Percentiles rank a stretch among this genome's conserved stretches.
Conservation (phyloP, 2,329 filamentous ascomycete genomes). For the Sordariomycetes sp. region DNA sequence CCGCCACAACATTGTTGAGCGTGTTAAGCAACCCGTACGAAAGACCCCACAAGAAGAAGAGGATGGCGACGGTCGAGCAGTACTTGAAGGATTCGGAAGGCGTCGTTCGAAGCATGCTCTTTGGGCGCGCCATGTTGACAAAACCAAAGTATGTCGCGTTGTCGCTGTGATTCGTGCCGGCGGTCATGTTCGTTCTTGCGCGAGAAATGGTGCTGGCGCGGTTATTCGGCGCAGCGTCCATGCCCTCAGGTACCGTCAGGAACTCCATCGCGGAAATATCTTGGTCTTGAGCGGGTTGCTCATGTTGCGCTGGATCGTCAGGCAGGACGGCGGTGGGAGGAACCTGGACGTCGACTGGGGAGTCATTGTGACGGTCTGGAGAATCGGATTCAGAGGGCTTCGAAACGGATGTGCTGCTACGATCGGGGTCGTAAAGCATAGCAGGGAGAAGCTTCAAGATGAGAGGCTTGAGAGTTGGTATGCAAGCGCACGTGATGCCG, state of each 20-base stretch:
- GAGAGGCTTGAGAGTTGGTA: conserved; percentile 86
- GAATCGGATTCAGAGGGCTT: conserved; percentile 19
- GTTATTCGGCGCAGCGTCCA: background rate
- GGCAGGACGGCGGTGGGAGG: background rate
- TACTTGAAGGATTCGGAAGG: conserved; percentile 60
- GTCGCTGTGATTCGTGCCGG: conserved; percentile 13
- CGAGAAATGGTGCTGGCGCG: background rate
- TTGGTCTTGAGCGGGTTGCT: background rate
- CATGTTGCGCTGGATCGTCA: background rate
- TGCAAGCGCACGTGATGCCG: conserved; percentile 81
- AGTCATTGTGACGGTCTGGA: too few species aligned
- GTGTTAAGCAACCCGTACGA: conserved; percentile 82
- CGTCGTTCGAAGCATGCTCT: conserved; percentile 60
- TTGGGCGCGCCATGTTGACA: conserved; percentile 59
- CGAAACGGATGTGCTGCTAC: conserved; percentile 19
- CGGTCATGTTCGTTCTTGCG: conserved; percentile 11
- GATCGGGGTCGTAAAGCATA: conserved; percentile 44
- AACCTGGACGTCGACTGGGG: conserved; percentile 1
- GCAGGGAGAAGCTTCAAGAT: conserved; percentile 55
- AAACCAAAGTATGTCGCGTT: conserved; percentile 64
- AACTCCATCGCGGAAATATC: conserved; percentile 33
- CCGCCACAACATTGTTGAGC: conserved; percentile 62
- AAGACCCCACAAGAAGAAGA: conserved; percentile 87
- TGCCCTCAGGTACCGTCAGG: conserved; percentile 30
- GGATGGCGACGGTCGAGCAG: conserved; percentile 63